Percentiles rank a stretch among this genome's conserved stretches.
Evolutionary conservation across 2,329 filamentous ascomycete species (phyloP).

Genomic region (Colletotrichum eremochloae): DNA sequence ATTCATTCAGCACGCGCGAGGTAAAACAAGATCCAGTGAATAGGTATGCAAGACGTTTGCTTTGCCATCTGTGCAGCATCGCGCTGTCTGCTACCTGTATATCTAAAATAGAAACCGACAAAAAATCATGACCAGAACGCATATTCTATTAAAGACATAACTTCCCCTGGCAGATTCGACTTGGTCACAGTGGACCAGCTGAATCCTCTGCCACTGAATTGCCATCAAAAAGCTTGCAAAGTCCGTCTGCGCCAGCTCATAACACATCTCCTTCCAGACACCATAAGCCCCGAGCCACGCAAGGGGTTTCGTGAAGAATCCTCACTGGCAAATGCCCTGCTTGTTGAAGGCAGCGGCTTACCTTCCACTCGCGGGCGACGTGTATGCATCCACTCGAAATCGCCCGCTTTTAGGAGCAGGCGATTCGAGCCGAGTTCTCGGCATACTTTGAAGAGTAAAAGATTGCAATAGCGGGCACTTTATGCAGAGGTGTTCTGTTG

Average conservation of each 20-base stretch:
- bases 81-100: neutral
- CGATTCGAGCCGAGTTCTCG: neutral
- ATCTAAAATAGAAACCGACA: neutral
- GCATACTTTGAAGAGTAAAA: conserved; percentile 3
- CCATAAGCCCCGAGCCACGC: conserved; percentile 6
- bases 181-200: conserved; percentile 16
- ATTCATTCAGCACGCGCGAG: neutral
- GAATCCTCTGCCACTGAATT: conserved; percentile 15
- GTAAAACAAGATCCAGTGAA: neutral
- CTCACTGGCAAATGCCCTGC: neutral
- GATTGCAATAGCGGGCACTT: neutral
- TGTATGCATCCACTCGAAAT: conserved; percentile 1
- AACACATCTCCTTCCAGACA: conserved; percentile 7
- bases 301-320: neutral
- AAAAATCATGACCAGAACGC: conserved; percentile 27
- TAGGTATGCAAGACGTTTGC: neutral
- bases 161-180: conserved; percentile 26
- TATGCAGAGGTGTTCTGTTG: conserved; percentile 53
- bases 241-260: conserved; percentile 17
- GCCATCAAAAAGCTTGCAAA: conserved; percentile 14
- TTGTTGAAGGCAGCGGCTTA: conserved; percentile 10
- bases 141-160: conserved; percentile 40
- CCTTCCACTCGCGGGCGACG: conserved; percentile 7
- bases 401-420: conserved; percentile 6
- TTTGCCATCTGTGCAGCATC: neutral